Evolutionary conservation across 2,329 filamentous ascomycete genomes (phyloP), one percentile per base, ranked within the genome.

Genomic region (Chalara sp.): DNA sequence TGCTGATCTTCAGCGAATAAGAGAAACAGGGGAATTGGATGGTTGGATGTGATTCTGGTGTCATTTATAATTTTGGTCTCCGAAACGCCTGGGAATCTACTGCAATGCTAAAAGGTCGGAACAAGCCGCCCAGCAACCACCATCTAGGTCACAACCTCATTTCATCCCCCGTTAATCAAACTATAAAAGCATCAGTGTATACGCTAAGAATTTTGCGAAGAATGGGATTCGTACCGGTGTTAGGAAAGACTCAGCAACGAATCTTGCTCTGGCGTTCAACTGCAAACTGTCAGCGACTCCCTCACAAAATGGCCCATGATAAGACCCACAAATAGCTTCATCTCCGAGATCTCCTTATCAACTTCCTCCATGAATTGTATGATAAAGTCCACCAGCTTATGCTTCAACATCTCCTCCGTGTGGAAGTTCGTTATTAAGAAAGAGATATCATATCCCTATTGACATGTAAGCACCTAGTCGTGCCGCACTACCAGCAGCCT

Each of bases 341-440:
- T 97, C 74, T 99, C 95, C 3, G 93, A 97, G 54, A 99, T 99
- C 71, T 99, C 93, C 78, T 99, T 99, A 71, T 99, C 95, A 5
- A 99, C 95, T 69, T 99, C 93, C 71, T 99, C 92, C 92, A 99
- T 97, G 66, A 99, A 99, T 66, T 97, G 86, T 59, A 99, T 96
- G 61, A 99, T 95, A 65, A 99, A 99, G 69, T 99, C 93, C 33
- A 99, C 95, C 61, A 99, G 78, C 76, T 99, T 97, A 69, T 99
- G 92, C 77, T 97, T 97, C 67, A 97, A 71, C 90, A 99, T 96
- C 68, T 95, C 88, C 70, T 97, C 93, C 5, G 93, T 97, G 65
- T 99, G 93, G 76, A 93, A 95, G 73, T 99, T 99, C 44, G 93
- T 99, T 66, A 99, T 95, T 65, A 99, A 70, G 76, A 99, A 99